These are phyloP conservation scores for Raddia guianensis DNA, from an alignment of 176 grass and related monocot species.

Conservation along the genomic window DNA sequence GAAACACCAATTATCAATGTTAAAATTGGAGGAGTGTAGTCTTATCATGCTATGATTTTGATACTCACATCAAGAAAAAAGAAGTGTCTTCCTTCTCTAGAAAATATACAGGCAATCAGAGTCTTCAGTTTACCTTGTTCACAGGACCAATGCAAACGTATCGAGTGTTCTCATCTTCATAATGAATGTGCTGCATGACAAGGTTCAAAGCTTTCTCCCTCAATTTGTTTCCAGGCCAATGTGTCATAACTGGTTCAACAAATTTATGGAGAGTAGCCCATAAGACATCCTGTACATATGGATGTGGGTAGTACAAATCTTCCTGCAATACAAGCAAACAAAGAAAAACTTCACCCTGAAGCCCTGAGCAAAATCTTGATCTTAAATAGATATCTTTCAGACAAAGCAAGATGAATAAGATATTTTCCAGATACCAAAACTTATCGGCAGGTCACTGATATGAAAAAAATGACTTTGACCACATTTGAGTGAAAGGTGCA, in stretches of 20 bases:
- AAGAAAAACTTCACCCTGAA: slow-evolving; percentile 35
- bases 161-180: slow-evolving; percentile 97
- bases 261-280: slow-evolving; percentile 94
- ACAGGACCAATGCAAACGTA: slow-evolving; percentile 98
- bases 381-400: slow-evolving; percentile 4
- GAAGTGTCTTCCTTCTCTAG: slow-evolving; percentile 1
- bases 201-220: slow-evolving; percentile 75
- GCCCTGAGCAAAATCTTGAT: not conserved
- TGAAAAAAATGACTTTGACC: not conserved
- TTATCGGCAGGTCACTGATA: not conserved
- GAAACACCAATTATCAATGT: too few species aligned
- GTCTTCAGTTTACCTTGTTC: slow-evolving; percentile 74
- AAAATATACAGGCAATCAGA: slow-evolving; percentile 18
- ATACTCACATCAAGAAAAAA: slow-evolving; percentile 32
- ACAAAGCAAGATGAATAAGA: slow-evolving; percentile 19
- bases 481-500: not conserved
- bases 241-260: slow-evolving; percentile 84
- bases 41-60: not conserved
- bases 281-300: slow-evolving; percentile 87
- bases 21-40: not conserved
- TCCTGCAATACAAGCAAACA: slow-evolving; percentile 58
- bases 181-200: slow-evolving; percentile 90
- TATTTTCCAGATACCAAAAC: slow-evolving; percentile 15
- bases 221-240: slow-evolving; percentile 84
- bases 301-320: slow-evolving; percentile 97